Base-by-base conservation (phyloP, 2,329 filamentous ascomycete genomes). In the Fusarium sp. region DNA sequence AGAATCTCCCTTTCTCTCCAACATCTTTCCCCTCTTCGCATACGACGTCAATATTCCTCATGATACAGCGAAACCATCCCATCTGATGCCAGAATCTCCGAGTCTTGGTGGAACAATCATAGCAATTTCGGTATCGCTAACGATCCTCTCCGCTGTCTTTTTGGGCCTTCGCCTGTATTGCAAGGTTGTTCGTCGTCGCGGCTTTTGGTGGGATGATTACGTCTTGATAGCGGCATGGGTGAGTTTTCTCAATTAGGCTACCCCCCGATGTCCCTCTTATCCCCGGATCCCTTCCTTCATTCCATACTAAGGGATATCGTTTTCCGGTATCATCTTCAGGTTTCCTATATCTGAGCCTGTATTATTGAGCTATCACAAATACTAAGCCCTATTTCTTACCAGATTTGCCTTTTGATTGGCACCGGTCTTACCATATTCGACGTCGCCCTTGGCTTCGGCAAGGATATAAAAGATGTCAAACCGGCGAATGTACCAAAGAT, bases 191-290 rank as follows among this genome's bases (percentile, higher is more conserved):
- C 44, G 58, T 0, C 31, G 5, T 1, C 20, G 55, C 2, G 18
- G 55, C 0, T 30, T 60, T 15, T 61, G 58, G 58, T 60, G 55
- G 55, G 58, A 61, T 9, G 58, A 60, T 34, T 15, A 45, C 18
- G 13, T 53, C 9, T 26, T 61, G 1, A 38, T 61, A 23, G 55
- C 58, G 2, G 26, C 58, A 6, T 61, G 55, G 58, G 58, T 61
- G 4, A 33, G 57, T 18, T 28, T 16, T 6, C 8, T 5, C 23
- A 26, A 12, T 2, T 11, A 6, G 6, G n/a, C 3, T 42, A 8
- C 23, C 16, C 12, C 36, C 16, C 12, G 13, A 6, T 12, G 1
- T 42, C 5, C 3, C 3, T 12, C 26, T 10, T 23, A 3, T 23
- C 11, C 3, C 4, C 11, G 15, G 5, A 4, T 26, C 9, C 13